Evolutionary conservation across 2,329 filamentous ascomycete species (phyloP).

Genomic region (Hypoxylon sp.): DNA sequence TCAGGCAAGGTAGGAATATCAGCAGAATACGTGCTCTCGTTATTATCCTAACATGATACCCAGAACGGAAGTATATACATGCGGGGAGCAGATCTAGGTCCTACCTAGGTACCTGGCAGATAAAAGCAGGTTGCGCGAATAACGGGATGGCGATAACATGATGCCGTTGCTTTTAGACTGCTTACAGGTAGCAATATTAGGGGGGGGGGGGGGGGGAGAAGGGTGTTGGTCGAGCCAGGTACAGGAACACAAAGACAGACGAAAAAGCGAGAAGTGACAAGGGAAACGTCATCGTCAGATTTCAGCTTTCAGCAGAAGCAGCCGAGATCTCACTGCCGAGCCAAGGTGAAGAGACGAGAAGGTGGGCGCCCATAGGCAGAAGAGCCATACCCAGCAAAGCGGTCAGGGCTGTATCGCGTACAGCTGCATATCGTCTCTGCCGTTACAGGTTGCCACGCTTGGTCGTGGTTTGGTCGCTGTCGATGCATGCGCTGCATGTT

Average conservation of each 20-base stretch:
- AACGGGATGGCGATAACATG: constrained; percentile 6
- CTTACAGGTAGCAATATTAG: not conserved
- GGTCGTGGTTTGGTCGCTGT: not conserved
- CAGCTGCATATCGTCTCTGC: constrained; percentile 1
- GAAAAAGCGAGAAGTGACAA: not conserved
- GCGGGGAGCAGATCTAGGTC: constrained; percentile 1
- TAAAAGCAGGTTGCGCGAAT: not conserved
- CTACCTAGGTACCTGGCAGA: constrained; percentile 11
- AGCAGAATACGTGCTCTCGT: not conserved
- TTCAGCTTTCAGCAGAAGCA: constrained; percentile 20
- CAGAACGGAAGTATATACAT: constrained; percentile 10
- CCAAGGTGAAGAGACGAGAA: not conserved
- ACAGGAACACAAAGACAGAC: not conserved
- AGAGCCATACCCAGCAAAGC: not conserved
- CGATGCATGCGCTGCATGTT: constrained; percentile 19
- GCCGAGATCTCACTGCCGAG: constrained; percentile 4
- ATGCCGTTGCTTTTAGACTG: not conserved
- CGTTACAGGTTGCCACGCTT: not conserved
- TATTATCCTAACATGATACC: not conserved
- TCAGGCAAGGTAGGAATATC: constrained; percentile 1
- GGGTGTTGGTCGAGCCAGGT: not conserved
- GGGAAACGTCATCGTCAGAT: constrained; percentile 7
- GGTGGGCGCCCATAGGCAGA: constrained; percentile 9
- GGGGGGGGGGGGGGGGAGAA: not conserved
- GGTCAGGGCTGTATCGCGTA: constrained; percentile 4